Evolutionary conservation across 805 yeast species (phyloP).

Genomic region (Kodamaea neixiangensis): DNA sequence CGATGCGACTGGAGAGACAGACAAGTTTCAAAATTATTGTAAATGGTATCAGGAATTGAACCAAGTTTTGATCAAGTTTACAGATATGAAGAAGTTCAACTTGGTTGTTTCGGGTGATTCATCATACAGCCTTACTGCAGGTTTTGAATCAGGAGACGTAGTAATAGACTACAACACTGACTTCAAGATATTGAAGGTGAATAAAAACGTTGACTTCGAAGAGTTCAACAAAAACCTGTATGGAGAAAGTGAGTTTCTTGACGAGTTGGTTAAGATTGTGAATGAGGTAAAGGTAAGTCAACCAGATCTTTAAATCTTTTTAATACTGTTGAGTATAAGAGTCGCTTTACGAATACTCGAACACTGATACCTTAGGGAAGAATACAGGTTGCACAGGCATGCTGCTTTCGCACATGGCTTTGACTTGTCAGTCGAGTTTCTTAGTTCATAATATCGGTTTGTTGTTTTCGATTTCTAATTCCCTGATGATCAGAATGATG

Average conservation of each 20-base stretch:
- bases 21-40: slow-evolving; percentile 18
- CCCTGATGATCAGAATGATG: too few species aligned
- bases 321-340: too few species aligned
- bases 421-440: too few species aligned
- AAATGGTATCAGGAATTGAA: slow-evolving; percentile 28
- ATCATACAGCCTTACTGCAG: neutral
- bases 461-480: too few species aligned
- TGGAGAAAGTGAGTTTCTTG: slow-evolving; percentile 6
- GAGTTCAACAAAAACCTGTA: neutral
- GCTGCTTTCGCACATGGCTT: too few species aligned
- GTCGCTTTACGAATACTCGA: too few species aligned
- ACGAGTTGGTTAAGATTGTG: slow-evolving; percentile 2
- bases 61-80: slow-evolving; percentile 18
- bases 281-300: neutral
- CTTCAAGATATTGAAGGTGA: neutral
- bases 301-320: too few species aligned
- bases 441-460: too few species aligned
- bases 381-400: too few species aligned
- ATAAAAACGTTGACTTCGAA: neutral
- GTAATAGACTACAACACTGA: slow-evolving; percentile 1
- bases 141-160: neutral
- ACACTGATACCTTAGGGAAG: too few species aligned
- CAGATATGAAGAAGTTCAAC: slow-evolving; percentile 7
- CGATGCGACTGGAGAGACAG: neutral
- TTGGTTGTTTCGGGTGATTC: slow-evolving; percentile 1